Percentiles rank a stretch among this genome's conserved stretches.
Evolutionary conservation across 2,329 filamentous ascomycete genomes (phyloP).

Genomic region (Chrysoporthe cubensis): DNA sequence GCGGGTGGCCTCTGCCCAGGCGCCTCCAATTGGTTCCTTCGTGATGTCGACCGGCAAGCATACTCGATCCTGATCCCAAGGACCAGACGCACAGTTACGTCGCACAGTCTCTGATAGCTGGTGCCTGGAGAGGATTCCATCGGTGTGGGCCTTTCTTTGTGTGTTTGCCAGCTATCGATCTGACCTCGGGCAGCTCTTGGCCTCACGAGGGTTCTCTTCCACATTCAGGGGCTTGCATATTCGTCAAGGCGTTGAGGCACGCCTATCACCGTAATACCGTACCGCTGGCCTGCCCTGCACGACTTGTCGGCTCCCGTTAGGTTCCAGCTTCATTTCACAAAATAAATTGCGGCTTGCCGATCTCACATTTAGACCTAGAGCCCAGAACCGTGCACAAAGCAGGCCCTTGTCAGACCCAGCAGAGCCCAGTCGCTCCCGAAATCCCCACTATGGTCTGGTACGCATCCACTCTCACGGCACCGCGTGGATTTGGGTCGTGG

Average conservation of each 20-base stretch:
- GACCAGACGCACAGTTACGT: background rate
- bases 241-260: constrained; percentile 2
- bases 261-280: background rate
- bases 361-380: constrained; percentile 10
- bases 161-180: constrained; percentile 2
- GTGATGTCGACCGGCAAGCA: background rate
- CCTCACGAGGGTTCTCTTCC: constrained; percentile 3
- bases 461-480: background rate
- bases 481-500: too few species aligned
- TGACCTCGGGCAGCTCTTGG: background rate
- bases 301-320: constrained; percentile 10
- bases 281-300: background rate
- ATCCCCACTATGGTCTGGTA: background rate
- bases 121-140: background rate
- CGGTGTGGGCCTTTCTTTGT: background rate
- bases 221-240: constrained; percentile 11
- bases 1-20: constrained; percentile 7
- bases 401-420: constrained; percentile 16
- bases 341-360: constrained; percentile 4
- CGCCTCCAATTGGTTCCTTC: background rate
- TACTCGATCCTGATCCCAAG: background rate
- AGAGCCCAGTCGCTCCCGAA: constrained; percentile 20
- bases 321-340: constrained; percentile 13
- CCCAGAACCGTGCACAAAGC: constrained; percentile 15
- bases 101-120: background rate